phyloP scores from a whole-genome alignment of 2,329 filamentous ascomycete genomes.

The Purpureocillium lavendulum region DNA sequence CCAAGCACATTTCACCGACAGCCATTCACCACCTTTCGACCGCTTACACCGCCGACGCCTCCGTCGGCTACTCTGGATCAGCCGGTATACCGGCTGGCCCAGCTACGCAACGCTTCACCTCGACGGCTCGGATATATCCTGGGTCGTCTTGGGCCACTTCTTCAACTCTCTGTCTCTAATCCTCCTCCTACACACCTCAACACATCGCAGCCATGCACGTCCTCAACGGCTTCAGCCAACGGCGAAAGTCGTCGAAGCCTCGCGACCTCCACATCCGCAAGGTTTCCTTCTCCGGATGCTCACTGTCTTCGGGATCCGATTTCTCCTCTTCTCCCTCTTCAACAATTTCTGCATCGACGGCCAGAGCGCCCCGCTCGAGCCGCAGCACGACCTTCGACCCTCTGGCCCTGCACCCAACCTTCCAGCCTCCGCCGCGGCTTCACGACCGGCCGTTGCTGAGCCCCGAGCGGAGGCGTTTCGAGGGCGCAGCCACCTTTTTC shows the following conservation, averaged over 20 bases:
- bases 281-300: constrained; percentile 30
- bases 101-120: too few relatives aligned
- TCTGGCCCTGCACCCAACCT: constrained; percentile 24
- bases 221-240: constrained; percentile 25
- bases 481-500: constrained; percentile 17
- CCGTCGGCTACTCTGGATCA: too few relatives aligned
- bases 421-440: constrained; percentile 26
- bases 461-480: constrained; percentile 10
- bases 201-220: constrained; percentile 21
- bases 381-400: constrained; percentile 17
- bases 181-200: too few relatives aligned
- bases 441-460: constrained; percentile 25
- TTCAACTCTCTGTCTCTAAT: too few relatives aligned
- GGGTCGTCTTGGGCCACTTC: too few relatives aligned
- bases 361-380: constrained; percentile 15
- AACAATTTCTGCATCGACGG: constrained; percentile 19
- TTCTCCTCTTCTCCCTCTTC: constrained; percentile 19
- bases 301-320: constrained; percentile 27
- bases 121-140: too few relatives aligned
- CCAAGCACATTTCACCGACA: too few relatives aligned
- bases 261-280: constrained; percentile 31
- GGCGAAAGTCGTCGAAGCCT: constrained; percentile 25
- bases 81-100: too few relatives aligned
- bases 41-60: too few relatives aligned
- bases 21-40: too few relatives aligned